Evolutionary conservation across 345 rosid genomes (phyloP), one percentile per base, ranked within the genome.

Genomic region (Salix suchowensis): DNA sequence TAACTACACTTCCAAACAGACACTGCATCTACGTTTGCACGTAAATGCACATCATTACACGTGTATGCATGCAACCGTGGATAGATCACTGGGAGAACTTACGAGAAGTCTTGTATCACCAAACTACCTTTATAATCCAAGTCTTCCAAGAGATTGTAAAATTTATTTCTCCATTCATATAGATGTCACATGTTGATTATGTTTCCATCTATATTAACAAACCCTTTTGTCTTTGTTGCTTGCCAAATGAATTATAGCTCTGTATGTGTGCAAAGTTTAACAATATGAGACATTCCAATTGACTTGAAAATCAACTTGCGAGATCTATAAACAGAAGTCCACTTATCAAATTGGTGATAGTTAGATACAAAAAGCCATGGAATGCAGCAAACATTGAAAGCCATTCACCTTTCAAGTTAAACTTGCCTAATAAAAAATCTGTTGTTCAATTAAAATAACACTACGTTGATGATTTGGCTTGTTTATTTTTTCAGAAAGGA

Each of bases 401-500:
- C 12, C 48, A 16, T 1, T 6, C 16, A 24, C 39, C 13, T 18
- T 9, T 26, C 7, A 2, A 44, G 12, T 23, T 69, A 19, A 21
- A 24, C 34, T 40, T 44, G 11, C 61, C 39, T 48, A 2, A 44
- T 36, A 16, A 39, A 7, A 52, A 37, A 11, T 39, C 34, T 73
- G 19, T 52, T 15, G 30, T 26, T 65, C 19, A 67, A 8, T 40
- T 72, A 3, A 4, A 78, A 46, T 65, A 50, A 60, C 52, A 26
- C 52, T 15, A 12, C 36, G 68, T 71, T 79, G 83, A 70, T 81
- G 32, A 10, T 19, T 70, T 42, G 52, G 46, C 74, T 60, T 77
- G 67, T 77, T 73, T 68, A 21, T 34, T 46, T 72, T 36, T 85
- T 77, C 94, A 96, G 99, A 83, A 50, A n/a, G 98, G 98, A 61